These are phyloP conservation scores for Isatis lusitanica DNA, from an alignment of 441 rosid species.

Conservation along the genomic window DNA sequence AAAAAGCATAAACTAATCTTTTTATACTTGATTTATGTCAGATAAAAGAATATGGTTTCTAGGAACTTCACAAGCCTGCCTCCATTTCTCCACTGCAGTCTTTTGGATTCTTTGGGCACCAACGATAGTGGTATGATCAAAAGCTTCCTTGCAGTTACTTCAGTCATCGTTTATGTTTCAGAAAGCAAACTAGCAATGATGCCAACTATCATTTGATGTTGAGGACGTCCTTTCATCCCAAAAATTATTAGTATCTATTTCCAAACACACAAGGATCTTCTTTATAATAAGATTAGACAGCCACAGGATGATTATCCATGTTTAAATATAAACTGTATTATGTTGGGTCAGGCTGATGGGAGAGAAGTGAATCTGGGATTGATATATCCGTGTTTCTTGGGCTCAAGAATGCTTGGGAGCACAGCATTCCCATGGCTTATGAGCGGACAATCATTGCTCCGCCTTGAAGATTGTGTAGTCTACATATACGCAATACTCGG, in stretches of 20 bases:
- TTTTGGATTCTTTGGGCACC: slow-evolving; percentile 99
- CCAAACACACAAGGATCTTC: neutral
- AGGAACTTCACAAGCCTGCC: slow-evolving; percentile 76
- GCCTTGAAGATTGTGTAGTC: slow-evolving; percentile 78
- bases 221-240: no score
- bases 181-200: neutral
- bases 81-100: slow-evolving; percentile 73
- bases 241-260: no score
- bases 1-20: neutral
- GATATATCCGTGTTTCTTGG: slow-evolving; percentile 80
- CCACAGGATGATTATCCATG: neutral
- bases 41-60: slow-evolving; percentile 85
- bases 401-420: slow-evolving; percentile 95
- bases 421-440: slow-evolving; percentile 82
- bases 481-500: slow-evolving; percentile 64
- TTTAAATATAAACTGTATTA: slow-evolving; percentile 4
- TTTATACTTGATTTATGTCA: slow-evolving; percentile 31
- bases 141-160: neutral
- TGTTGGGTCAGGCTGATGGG: slow-evolving; percentile 81
- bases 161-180: slow-evolving; percentile 15
- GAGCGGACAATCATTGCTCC: slow-evolving; percentile 60
- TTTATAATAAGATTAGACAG: neutral
- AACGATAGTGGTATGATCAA: slow-evolving; percentile 73
- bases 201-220: neutral
- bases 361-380: slow-evolving; percentile 81